Evolutionary conservation across 2,329 filamentous ascomycete species (phyloP).

Genomic region (Claviceps digitariae): DNA sequence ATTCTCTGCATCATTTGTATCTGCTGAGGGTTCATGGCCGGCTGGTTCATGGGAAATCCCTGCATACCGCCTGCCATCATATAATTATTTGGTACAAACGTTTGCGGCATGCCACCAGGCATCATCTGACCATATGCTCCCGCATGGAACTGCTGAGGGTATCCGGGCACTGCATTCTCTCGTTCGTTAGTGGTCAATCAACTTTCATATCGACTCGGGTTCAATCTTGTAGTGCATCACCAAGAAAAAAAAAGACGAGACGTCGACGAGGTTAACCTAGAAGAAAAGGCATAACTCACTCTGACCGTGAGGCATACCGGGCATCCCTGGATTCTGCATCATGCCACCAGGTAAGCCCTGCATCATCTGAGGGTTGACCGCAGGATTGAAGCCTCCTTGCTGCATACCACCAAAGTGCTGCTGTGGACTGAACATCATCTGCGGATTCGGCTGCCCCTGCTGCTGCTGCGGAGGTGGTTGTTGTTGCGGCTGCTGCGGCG

Average conservation of each 20-base stretch:
- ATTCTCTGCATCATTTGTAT: conserved; percentile 33
- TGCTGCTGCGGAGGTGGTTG: conserved; percentile 28
- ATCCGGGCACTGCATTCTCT: conserved; percentile 37
- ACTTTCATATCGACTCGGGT: too few species aligned
- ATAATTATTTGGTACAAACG: conserved; percentile 30
- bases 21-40: conserved; percentile 34
- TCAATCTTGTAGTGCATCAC: too few species aligned
- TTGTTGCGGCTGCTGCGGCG: conserved; percentile 21
- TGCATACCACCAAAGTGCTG: conserved; percentile 43
- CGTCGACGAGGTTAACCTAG: too few species aligned
- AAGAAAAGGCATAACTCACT: conserved; percentile 30
- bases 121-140: conserved; percentile 43
- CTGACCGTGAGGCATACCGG: conserved; percentile 45
- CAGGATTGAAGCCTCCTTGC: conserved; percentile 36
- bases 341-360: conserved; percentile 40
- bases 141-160: conserved; percentile 43
- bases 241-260: background rate
- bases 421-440: conserved; percentile 45
- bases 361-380: conserved; percentile 43
- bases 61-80: conserved; percentile 42
- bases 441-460: conserved; percentile 29
- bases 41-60: conserved; percentile 41
- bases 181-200: conserved; percentile 6
- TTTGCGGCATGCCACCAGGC: conserved; percentile 35
- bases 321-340: conserved; percentile 50